Base-by-base conservation (phyloP, 2,329 filamentous ascomycete species). In the Rhytidhysteron rufulum region DNA sequence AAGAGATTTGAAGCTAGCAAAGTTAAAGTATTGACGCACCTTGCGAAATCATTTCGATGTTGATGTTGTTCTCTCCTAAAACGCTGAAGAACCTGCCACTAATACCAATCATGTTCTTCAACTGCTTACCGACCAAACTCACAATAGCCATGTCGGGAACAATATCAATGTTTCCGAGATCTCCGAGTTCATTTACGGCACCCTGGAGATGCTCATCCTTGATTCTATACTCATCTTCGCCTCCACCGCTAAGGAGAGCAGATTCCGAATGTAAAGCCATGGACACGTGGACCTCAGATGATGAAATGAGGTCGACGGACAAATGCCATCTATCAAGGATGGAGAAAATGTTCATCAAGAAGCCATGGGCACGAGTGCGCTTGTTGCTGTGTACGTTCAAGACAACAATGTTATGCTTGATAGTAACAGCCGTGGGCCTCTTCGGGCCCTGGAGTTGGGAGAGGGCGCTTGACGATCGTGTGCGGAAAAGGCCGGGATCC, bases 11-110 rank as follows among this genome's bases (percentile, higher is more conserved):
- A 40, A 25, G n/a, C 9, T 38, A 40, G 20, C 16, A 18, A 19
- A 18, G 24, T 24, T 10, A 40, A 24, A 34, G 15, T 5, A 11
- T 11, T 15, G 3, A 53, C 74, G 58, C 75, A 91, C 93, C 93
- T 72, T 98, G 93, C 18, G 88, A 95, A 53, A 98, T 98, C 93
- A 98, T 98, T 71, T 98, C 93, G 54, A 98, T 88, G 64, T 98
- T 98, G 60, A 98, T 83, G 55, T 87, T 86, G 63, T 95, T 86
- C 62, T 96, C 87, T 31, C 93, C 93, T 15, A 98, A 74, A 1
- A 90, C 94, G 34, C 86, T 88, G 67, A 98, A 97, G 86, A 98
- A 97, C 54, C 80, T 83, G 20, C 93, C 93, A 6, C 87, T 87
- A 48, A 98, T 88, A 47, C 93, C 93, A 41, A 74, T 66, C 89